These are phyloP conservation scores for Ustulina deusta DNA, from an alignment of 2,329 filamentous ascomycete species.

Conservation along the genomic window DNA sequence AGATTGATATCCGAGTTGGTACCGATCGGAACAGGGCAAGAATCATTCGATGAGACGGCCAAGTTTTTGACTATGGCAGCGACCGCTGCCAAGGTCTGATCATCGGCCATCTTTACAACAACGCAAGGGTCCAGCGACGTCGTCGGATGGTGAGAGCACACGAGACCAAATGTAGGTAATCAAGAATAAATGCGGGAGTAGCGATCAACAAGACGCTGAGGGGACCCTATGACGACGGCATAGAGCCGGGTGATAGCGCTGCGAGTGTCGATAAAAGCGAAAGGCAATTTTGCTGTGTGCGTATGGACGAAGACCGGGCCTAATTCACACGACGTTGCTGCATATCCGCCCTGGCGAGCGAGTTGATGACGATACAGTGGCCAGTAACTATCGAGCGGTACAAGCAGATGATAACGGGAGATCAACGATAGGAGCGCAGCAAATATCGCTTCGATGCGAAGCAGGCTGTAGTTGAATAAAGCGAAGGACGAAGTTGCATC, in stretches of 20 bases:
- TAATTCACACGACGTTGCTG: conserved; percentile 29
- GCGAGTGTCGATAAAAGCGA: conserved; percentile 29
- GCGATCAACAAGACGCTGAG: conserved; percentile 45
- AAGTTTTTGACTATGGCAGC: conserved; percentile 66
- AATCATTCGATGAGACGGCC: conserved; percentile 58
- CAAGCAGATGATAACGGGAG: neutral
- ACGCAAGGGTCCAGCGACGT: conserved; percentile 17
- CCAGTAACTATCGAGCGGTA: conserved; percentile 7
- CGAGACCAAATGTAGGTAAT: conserved; percentile 10
- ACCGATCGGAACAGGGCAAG: conserved; percentile 56
- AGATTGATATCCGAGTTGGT: conserved; percentile 70
- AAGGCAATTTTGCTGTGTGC: conserved; percentile 22
- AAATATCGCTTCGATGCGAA: conserved; percentile 12
- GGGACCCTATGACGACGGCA: conserved; percentile 44
- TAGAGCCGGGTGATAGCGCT: conserved; percentile 41
- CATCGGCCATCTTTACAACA: conserved; percentile 61
- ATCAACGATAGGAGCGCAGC: conserved; percentile 4
- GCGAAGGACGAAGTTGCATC: conserved; percentile 9
- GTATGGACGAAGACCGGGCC: conserved; percentile 29
- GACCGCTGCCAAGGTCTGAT: conserved; percentile 65
- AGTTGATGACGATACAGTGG: conserved; percentile 16
- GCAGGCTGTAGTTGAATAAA: conserved; percentile 2
- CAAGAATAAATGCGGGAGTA: conserved; percentile 28
- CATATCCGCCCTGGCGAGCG: conserved; percentile 27
- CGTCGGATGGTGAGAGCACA: conserved; percentile 6